Evolutionary conservation across 139 green algal species (phyloP).

Genomic region (Tetradesmus obliquus): DNA sequence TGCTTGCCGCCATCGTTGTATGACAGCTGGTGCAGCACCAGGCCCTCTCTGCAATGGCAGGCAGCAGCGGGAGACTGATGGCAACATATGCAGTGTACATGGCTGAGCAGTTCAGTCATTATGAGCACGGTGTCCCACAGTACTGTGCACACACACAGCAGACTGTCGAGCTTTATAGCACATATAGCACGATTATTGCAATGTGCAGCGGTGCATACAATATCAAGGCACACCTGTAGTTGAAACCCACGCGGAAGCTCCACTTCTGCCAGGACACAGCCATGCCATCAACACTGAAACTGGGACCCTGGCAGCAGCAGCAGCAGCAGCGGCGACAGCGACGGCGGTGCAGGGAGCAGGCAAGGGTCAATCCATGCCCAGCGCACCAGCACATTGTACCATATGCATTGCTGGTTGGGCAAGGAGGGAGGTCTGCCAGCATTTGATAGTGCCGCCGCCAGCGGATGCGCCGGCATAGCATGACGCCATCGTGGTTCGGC

Average conservation of each 20-base stretch:
- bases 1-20: constrained; percentile 67
- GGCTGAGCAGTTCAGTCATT: background rate
- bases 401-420: too few relatives aligned
- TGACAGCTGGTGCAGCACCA: constrained; percentile 81
- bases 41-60: constrained; percentile 68
- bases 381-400: too few relatives aligned
- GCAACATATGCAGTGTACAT: too few relatives aligned
- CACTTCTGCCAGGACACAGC: constrained; percentile 84
- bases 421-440: too few relatives aligned
- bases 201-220: background rate
- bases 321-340: too few relatives aligned
- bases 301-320: constrained; percentile 67
- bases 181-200: too few relatives aligned
- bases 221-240: constrained; percentile 58
- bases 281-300: constrained; percentile 77
- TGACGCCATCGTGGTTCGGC: too few relatives aligned
- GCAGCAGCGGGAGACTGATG: background rate
- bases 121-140: background rate
- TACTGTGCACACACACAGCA: background rate
- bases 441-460: too few relatives aligned
- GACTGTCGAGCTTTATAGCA: too few relatives aligned
- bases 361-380: too few relatives aligned
- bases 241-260: constrained; percentile 86
- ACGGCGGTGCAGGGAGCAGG: too few relatives aligned
- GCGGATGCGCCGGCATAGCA: too few relatives aligned